Percentiles rank a stretch among this genome's conserved stretches.
phyloP scores from a whole-genome alignment of 2,329 filamentous ascomycete species.

The Fusarium sp. region DNA sequence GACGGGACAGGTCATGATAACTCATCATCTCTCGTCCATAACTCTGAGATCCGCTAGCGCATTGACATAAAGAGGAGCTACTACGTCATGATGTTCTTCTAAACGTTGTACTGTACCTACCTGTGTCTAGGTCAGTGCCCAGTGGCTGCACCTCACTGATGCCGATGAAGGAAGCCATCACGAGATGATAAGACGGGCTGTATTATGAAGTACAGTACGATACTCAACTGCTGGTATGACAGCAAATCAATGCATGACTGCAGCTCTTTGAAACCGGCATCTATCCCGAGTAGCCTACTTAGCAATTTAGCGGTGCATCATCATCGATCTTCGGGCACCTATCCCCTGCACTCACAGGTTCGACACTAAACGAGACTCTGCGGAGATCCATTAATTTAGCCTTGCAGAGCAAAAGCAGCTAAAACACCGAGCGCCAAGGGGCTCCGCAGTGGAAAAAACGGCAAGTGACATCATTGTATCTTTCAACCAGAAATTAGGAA shows the following conservation, averaged over 20 bases:
- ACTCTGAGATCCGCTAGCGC: neutral
- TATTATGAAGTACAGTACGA: neutral
- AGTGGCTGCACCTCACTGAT: neutral
- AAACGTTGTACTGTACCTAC: neutral
- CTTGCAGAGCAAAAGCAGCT: constrained; percentile 12
- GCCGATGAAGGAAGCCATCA: neutral
- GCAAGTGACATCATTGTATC: constrained; percentile 37
- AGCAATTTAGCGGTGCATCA: constrained; percentile 31
- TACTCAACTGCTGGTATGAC: neutral
- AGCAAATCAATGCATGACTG: constrained; percentile 21
- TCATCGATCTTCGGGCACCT: constrained; percentile 17
- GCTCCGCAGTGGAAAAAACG: constrained; percentile 14
- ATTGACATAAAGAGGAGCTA: neutral
- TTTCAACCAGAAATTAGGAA: constrained; percentile 23
- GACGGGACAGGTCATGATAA: neutral
- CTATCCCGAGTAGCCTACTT: constrained; percentile 4
- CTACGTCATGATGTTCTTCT: neutral
- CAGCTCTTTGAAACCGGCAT: constrained; percentile 13
- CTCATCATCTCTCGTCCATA: constrained; percentile 2
- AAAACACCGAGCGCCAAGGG: constrained; percentile 28
- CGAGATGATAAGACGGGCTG: neutral
- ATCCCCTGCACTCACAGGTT: constrained; percentile 15
- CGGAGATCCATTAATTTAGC: constrained; percentile 12
- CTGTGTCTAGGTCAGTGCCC: neutral
- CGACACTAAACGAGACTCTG: neutral